Base-by-base conservation (phyloP, 768 basidiomycete genomes). In the Mycena latifolia region DNA sequence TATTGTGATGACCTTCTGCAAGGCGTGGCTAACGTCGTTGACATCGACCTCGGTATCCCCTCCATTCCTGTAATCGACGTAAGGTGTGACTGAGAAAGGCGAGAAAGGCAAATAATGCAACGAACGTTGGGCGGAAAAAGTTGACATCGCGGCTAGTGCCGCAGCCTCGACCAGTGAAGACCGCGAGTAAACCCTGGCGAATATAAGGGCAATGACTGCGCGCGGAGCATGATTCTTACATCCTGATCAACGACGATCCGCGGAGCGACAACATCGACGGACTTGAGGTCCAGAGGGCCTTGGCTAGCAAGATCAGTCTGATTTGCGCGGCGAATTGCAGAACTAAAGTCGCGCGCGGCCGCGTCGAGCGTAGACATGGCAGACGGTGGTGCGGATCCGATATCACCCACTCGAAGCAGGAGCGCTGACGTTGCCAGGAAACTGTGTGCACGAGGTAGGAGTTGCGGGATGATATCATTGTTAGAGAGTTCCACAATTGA, bases 11-110 rank as follows among this genome's bases (percentile, higher is more conserved):
- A 74, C 55, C 28, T 63, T 68, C 27, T 75, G 59, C 7, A 75
- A 63, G 4, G 69, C 65, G 33, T 73, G 69, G 24, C 70, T 69
- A 31, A 75, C 74, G 41, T 74, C 76, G 53, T 77, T 77, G 8
- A 75, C 71, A 48, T 77, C 76, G 9, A 77, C 74, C 48, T 71
- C 73, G 3, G 75, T 75, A 43, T 75, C 75, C 0, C 76, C 76
- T 1, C 72, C 73, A n/a, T 66, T 67, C 27, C 74, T 76, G 53
- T 0, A 20, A n/a, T n/a, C n/a, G n/a, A n/a, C n/a, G n/a, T n/a
- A n/a, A n/a, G n/a, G n/a, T n/a, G n/a, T n/a, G n/a, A n/a, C n/a
- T n/a, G n/a, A n/a, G n/a, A n/a, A n/a, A n/a, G n/a, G n/a, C n/a
- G n/a, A n/a, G n/a, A n/a, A n/a, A n/a, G n/a, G n/a, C n/a, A n/a